These are phyloP conservation scores for Panicum virgatum DNA, from an alignment of 202 grass and related monocot species.

Conservation along the genomic window DNA sequence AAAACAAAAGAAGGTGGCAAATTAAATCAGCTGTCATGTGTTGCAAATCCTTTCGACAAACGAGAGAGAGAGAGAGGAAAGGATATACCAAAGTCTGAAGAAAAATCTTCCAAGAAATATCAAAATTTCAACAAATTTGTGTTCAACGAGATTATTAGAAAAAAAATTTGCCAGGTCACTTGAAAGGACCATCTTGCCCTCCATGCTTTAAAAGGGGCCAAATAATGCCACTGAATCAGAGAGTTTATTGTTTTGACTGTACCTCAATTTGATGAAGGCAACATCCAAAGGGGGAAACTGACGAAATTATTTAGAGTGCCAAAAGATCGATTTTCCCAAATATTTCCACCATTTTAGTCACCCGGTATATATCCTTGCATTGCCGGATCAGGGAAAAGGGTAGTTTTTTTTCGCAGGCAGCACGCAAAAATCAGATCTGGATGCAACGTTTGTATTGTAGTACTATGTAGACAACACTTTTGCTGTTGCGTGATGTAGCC, in stretches of 20 bases:
- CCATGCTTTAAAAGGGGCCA: not conserved
- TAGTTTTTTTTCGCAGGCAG: not conserved
- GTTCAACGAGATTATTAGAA: no score
- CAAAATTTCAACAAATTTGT: no score
- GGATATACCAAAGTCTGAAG: not conserved
- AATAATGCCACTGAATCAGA: not conserved
- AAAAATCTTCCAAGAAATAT: no score
- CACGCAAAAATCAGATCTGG: not conserved
- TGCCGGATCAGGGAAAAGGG: not conserved
- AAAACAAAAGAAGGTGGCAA: no score
- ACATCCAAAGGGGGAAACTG: not conserved
- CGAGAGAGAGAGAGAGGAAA: no score
- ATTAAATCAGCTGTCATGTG: no score
- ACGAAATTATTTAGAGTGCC: not conserved
- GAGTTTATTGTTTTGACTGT: no score
- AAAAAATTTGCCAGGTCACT: no score
- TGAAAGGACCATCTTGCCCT: no score
- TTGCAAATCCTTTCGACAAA: no score
- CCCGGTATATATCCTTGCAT: not conserved
- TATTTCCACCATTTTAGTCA: not conserved
- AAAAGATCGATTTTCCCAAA: not conserved
- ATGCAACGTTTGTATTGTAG: not conserved
- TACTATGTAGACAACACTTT: not conserved
- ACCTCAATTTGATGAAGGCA: not conserved
- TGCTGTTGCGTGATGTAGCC: constrained; percentile 2